Base-by-base conservation (phyloP, 257 asterid species). In the Nicotiana noctiflora region DNA sequence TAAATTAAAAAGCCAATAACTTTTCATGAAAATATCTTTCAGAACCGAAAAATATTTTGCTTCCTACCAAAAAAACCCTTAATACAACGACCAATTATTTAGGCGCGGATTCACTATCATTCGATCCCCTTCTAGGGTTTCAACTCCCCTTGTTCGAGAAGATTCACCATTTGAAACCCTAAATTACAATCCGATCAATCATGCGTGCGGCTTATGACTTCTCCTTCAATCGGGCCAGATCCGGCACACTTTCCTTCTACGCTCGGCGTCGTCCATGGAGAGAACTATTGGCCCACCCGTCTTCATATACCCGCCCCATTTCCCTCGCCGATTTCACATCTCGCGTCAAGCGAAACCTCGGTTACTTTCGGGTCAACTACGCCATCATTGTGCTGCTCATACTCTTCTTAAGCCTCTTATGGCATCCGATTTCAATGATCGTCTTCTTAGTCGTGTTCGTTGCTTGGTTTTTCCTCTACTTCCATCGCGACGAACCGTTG, bases 251-350 rank as follows among this genome's bases (percentile, higher is more conserved):
- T 74, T 67, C 90, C 10, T 63, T 86, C 78, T 87, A 19, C 85
- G 90, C 91, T 32, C 83, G 87, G 75, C 90, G 92, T 65, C 90
- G 97, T 84, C 90, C 95, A 18, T 93, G 97, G 97, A 87, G 90
- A 82, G 97, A 91, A 87, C 86, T 91, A 76, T 19, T 93, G 7
- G 85, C 93, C 8, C 96, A 88, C 76, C 94, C 94, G 1, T 64
- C 93, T 84, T 91, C 91, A 70, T 93, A 90, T 85, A 57, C 92
- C 62, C 29, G 77, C 2, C 97, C 95, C 29, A 66, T 44, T 76
- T 55, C 88, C 80, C 10, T 88, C 85, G 37, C 82, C 82, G 95
- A 87, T 12, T 21, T 91, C 78, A 27, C 66, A 76, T 72, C 88
- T 23, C 93, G 92, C 31, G 32, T 91, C 76, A 86, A 55, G 31